Base-by-base conservation (phyloP, 495 filamentous ascomycete genomes). In the Daldinia concentrica region DNA sequence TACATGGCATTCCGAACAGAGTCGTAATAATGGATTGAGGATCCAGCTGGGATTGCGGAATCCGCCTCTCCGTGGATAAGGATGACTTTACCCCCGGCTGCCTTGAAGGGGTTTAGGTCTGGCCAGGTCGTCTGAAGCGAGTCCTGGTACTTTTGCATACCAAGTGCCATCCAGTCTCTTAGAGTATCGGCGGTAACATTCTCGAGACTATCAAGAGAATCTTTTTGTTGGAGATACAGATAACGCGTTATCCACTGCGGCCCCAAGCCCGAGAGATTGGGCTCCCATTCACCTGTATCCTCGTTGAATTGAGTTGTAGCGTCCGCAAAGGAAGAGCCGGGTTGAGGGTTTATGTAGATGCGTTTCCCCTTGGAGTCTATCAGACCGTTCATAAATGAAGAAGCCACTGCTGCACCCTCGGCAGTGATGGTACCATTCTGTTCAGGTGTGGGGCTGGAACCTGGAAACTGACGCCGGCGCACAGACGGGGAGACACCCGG, bases 61-160 rank as follows among this genome's bases (percentile, higher is more conserved):
- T 87, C 86, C 3, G 82, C 77, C 72, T 87, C 85, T 32, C 86
- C 86, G 64, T 88, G 86, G 63, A 79, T 81, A 60, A 83, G 83
- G 5, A 87, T 67, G 55, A 88, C 66, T 72, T 88, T 88, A 12
- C 84, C 84, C 24, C 86, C 86, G 2, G 74, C 66, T 8, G 74
- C 37, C 26, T 82, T 78, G 69, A 83, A 86, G 0, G 73, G 51
- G 0, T 73, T 78, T 1, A 87, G 72, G 48, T 88, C 85, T 5
- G 84, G 82, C 71, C 79, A 79, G 6, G 78, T 85, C 5, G 82
- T 85, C 69, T 84, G 80, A n/a, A 86, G 71, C 37, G 78, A 79
- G 57, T 84, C 82, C 37, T 79, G 60, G 50, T 78, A 80, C 30
- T 71, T 76, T 15, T 78, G 69, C 80, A 77, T 79, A 1, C 78